Conservation (phyloP, 2,329 filamentous ascomycete genomes). For the Xylaria sp. region DNA sequence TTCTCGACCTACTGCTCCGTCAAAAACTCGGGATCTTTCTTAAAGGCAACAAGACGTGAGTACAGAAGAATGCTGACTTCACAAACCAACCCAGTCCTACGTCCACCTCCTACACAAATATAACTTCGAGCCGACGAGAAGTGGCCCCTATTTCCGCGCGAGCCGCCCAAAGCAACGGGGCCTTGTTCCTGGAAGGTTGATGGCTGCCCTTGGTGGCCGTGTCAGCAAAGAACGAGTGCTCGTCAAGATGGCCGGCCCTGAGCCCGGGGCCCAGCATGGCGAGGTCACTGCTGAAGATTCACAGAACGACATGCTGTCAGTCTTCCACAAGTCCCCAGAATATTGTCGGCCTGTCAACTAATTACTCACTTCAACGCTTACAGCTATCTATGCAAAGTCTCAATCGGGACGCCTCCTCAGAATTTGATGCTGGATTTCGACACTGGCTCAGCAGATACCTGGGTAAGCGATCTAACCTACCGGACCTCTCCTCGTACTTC, state of each 20-base stretch:
- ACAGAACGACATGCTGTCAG: slow-evolving; percentile 69
- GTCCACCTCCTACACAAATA: slow-evolving; percentile 70
- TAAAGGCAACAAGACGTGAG: neutral
- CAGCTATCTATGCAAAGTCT: slow-evolving; percentile 69
- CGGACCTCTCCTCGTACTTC: neutral
- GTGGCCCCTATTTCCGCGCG: slow-evolving; percentile 68
- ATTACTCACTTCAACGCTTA: slow-evolving; percentile 60
- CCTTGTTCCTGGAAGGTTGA: slow-evolving; percentile 54
- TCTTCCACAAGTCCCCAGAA: neutral
- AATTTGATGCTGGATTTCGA: slow-evolving; percentile 73
- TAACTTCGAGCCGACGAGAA: slow-evolving; percentile 69
- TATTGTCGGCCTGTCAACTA: neutral
- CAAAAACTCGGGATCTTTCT: neutral
- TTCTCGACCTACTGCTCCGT: neutral
- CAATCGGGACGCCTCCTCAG: slow-evolving; percentile 73
- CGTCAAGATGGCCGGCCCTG: slow-evolving; percentile 54
- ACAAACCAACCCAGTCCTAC: slow-evolving; percentile 58
- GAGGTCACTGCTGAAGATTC: slow-evolving; percentile 70
- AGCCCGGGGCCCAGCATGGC: slow-evolving; percentile 52
- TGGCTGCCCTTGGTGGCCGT: slow-evolving; percentile 60
- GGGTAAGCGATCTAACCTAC: slow-evolving; percentile 57
- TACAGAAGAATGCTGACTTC: neutral
- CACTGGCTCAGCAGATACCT: slow-evolving; percentile 76
- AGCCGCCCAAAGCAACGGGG: slow-evolving; percentile 60
- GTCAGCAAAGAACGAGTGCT: slow-evolving; percentile 59